phyloP scores from a whole-genome alignment of 768 basidiomycete species.

The Mycena sanguinolenta region DNA sequence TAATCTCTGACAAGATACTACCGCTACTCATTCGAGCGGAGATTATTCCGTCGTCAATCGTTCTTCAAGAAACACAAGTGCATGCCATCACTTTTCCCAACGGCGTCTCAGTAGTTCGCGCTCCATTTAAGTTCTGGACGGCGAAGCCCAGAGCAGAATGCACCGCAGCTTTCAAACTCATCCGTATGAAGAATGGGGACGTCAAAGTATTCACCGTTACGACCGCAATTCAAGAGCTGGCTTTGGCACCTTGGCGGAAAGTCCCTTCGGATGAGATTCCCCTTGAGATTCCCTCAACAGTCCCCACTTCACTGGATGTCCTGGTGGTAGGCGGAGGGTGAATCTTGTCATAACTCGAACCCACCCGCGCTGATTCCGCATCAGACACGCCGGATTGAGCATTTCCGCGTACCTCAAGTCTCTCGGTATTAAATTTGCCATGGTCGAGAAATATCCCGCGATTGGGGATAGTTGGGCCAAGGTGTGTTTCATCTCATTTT shows the following conservation, averaged over 20 bases:
- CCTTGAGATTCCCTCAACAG: not conserved
- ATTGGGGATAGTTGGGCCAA: constrained; percentile 61
- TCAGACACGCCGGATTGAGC: constrained; percentile 40
- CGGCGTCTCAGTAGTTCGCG: constrained; percentile 33
- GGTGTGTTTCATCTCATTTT: constrained; percentile 48
- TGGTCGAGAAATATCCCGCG: constrained; percentile 60
- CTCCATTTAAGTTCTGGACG: constrained; percentile 26
- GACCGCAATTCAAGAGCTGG: constrained; percentile 27
- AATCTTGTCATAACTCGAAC: not conserved
- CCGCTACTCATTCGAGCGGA: constrained; percentile 24
- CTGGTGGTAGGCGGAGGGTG: constrained; percentile 58
- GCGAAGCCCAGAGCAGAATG: constrained; percentile 27
- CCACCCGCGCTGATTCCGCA: not conserved
- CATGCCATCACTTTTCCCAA: constrained; percentile 27
- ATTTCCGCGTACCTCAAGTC: constrained; percentile 49
- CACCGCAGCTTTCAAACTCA: constrained; percentile 34
- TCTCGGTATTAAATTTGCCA: constrained; percentile 59
- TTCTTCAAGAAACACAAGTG: constrained; percentile 26
- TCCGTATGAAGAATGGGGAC: constrained; percentile 30
- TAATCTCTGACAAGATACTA: constrained; percentile 15
- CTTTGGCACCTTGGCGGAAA: constrained; percentile 23
- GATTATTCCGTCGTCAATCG: constrained; percentile 23
- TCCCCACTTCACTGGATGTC: constrained; percentile 43
- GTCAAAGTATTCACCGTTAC: constrained; percentile 34
- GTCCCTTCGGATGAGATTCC: not conserved